These are phyloP conservation scores for Cladorrhinum samala DNA, from an alignment of 495 filamentous ascomycete species.

Conservation along the genomic window DNA sequence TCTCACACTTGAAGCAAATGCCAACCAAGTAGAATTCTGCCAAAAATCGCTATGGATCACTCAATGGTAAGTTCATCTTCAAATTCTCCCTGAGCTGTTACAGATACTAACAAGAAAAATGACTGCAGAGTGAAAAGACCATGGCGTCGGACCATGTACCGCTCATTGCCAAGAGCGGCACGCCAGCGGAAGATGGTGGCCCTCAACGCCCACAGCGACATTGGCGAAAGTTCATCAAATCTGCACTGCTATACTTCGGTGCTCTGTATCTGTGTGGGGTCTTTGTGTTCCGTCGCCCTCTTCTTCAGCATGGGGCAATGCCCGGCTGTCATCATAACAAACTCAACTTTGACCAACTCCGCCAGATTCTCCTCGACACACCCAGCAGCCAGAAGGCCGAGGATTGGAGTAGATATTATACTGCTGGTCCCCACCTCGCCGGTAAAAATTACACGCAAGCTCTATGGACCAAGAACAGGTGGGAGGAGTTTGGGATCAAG, in stretches of 20 bases:
- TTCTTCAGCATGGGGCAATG: slow-evolving; percentile 39
- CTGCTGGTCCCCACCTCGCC: slow-evolving; percentile 76
- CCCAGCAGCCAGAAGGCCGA: slow-evolving; percentile 61
- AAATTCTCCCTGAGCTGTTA: too few species aligned
- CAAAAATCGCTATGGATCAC: background rate
- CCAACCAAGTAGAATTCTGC: background rate
- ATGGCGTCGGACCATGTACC: slow-evolving; percentile 58
- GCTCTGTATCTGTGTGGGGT: slow-evolving; percentile 55
- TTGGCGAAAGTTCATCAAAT: slow-evolving; percentile 51
- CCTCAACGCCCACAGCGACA: slow-evolving; percentile 51
- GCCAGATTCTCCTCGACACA: slow-evolving; percentile 61
- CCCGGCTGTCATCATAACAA: slow-evolving; percentile 31
- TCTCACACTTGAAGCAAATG: background rate
- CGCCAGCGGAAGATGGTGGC: slow-evolving; percentile 22
- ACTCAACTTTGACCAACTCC: slow-evolving; percentile 59
- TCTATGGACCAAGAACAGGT: slow-evolving; percentile 78
- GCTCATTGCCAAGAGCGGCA: slow-evolving; percentile 52
- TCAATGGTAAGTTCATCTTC: background rate
- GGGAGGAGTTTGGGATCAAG: slow-evolving; percentile 76
- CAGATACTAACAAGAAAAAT: too few species aligned
- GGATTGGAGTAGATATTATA: slow-evolving; percentile 91
- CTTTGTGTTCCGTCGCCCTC: slow-evolving; percentile 34
- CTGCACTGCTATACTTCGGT: slow-evolving; percentile 68
- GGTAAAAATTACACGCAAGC: slow-evolving; percentile 86
- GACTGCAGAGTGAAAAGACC: background rate